Evolutionary conservation across 352 stramenopile genomes (phyloP).

Genomic region (Pythium diclinum): DNA sequence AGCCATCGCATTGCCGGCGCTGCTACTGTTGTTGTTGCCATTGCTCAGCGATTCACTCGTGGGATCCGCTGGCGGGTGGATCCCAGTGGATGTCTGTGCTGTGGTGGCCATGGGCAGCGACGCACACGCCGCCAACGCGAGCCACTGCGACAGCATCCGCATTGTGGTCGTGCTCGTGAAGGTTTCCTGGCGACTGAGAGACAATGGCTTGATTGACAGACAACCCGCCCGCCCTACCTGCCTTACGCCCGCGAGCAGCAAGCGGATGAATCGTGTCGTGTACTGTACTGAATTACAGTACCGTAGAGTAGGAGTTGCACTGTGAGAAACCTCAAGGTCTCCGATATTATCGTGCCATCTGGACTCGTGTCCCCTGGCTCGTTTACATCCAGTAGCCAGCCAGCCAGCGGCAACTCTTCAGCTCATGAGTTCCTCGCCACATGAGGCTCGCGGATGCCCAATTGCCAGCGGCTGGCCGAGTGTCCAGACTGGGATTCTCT

Average conservation of each 20-base stretch:
- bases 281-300: background rate
- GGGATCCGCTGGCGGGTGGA: background rate
- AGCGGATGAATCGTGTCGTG: background rate
- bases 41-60: background rate
- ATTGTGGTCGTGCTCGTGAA: background rate
- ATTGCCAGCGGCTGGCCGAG: background rate
- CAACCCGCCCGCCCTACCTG: background rate
- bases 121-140: background rate
- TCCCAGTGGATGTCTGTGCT: too few relatives aligned
- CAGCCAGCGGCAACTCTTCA: background rate
- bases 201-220: too few relatives aligned
- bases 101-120: background rate
- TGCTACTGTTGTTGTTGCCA: background rate
- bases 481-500: background rate
- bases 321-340: background rate
- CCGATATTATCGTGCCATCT: constrained; percentile 1
- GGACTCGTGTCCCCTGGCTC: background rate
- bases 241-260: background rate
- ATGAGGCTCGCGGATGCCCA: background rate
- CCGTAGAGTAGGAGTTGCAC: background rate
- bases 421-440: background rate
- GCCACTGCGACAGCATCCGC: background rate
- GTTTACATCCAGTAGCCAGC: background rate
- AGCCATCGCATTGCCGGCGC: background rate
- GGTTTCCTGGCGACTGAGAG: background rate